Evolutionary conservation across 2,329 filamentous ascomycete species (phyloP).

Genomic region (Aspergillus japonicus): DNA sequence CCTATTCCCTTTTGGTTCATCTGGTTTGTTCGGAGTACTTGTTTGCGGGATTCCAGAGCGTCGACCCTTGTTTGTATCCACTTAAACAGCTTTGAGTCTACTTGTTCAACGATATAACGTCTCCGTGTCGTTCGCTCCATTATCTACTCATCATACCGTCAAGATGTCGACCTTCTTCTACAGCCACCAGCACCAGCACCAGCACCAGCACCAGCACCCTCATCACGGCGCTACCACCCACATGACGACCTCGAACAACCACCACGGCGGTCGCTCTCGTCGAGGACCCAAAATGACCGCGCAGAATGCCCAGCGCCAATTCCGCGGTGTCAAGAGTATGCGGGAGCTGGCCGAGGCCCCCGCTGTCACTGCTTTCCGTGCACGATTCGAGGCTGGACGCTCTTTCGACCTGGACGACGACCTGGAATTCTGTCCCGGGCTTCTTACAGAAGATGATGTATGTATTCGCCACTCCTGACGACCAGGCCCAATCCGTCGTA

Average conservation of each 20-base stretch:
- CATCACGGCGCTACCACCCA: slow-evolving; percentile 54
- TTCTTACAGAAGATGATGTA: slow-evolving; percentile 93
- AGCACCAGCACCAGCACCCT: slow-evolving; percentile 46
- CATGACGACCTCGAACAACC: slow-evolving; percentile 62
- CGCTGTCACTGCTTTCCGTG: slow-evolving; percentile 73
- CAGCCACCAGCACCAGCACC: slow-evolving; percentile 47
- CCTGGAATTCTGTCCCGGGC: slow-evolving; percentile 88
- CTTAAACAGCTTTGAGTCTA: slow-evolving; percentile 20
- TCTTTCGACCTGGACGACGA: slow-evolving; percentile 97
- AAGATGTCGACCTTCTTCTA: slow-evolving; percentile 51
- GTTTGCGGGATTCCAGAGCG: slow-evolving; percentile 16
- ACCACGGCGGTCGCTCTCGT: slow-evolving; percentile 81
- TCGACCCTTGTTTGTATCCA: slow-evolving; percentile 27
- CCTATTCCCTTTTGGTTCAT: slow-evolving; percentile 19
- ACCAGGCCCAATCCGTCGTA: background rate
- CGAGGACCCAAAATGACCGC: slow-evolving; percentile 76
- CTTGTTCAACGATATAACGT: slow-evolving; percentile 20
- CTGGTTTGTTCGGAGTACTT: slow-evolving; percentile 8
- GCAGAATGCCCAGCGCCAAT: slow-evolving; percentile 83
- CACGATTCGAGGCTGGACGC: slow-evolving; percentile 83
- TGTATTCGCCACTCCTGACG: slow-evolving; percentile 24
- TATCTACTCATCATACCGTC: slow-evolving; percentile 21
- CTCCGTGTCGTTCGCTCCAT: slow-evolving; percentile 8
- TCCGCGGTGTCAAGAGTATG: slow-evolving; percentile 78
- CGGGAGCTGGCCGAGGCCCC: slow-evolving; percentile 82